These are phyloP conservation scores for Globisporangium barbulae DNA, from an alignment of 352 stramenopile genomes.

Conservation along the genomic window DNA sequence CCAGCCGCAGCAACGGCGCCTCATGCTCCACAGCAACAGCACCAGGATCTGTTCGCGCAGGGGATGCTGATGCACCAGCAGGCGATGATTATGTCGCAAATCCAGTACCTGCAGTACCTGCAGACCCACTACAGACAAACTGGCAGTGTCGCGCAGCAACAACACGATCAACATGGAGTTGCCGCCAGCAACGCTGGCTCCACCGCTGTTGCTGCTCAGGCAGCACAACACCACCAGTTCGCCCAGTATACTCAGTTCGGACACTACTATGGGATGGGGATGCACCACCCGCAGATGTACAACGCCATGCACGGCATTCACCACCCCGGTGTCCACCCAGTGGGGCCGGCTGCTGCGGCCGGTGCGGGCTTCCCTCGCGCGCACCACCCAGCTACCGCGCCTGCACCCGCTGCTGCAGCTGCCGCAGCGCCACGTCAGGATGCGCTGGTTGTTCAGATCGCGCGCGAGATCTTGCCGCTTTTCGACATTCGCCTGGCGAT, in stretches of 20 bases:
- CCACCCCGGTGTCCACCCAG: conserved; percentile 10
- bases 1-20: neutral
- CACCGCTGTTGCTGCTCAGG: conserved; percentile 4
- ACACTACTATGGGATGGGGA: conserved; percentile 31
- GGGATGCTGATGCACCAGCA: conserved; percentile 79
- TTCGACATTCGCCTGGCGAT: conserved; percentile 73
- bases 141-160: neutral
- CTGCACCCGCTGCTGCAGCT: conserved; percentile 13
- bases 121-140: conserved; percentile 37
- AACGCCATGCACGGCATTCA: conserved; percentile 15
- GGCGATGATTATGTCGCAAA: conserved; percentile 68
- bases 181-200: neutral
- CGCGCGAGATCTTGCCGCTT: conserved; percentile 54
- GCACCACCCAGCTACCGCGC: neutral
- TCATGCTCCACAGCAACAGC: conserved; percentile 8
- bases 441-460: conserved; percentile 39
- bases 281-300: conserved; percentile 13
- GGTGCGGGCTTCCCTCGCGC: conserved; percentile 2
- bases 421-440: conserved; percentile 14
- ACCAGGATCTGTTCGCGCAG: conserved; percentile 58
- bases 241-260: conserved; percentile 21
- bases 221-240: conserved; percentile 11
- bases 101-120: conserved; percentile 78
- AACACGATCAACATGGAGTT: neutral
- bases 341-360: neutral